These are phyloP conservation scores for Myxozyma vanderwaltii DNA, from an alignment of 805 yeast species.

Conservation along the genomic window DNA sequence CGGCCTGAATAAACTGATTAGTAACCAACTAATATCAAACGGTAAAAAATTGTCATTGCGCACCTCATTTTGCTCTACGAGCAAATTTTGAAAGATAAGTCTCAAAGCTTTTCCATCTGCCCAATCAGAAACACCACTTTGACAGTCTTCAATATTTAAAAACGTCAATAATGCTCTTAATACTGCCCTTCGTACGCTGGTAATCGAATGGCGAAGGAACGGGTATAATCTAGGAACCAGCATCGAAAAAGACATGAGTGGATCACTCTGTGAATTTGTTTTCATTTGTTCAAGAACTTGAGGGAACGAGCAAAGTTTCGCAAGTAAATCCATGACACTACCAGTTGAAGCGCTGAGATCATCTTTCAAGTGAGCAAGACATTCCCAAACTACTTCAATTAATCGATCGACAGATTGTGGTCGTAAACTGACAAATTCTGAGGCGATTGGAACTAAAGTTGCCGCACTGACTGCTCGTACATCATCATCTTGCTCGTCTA, in stretches of 20 bases:
- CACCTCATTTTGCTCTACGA: constrained; percentile 81
- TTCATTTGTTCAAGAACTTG: constrained; percentile 75
- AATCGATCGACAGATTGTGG: constrained; percentile 51
- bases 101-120: constrained; percentile 72
- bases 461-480: constrained; percentile 97
- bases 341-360: constrained; percentile 95
- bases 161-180: constrained; percentile 78
- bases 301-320: constrained; percentile 79
- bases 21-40: neutral
- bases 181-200: constrained; percentile 87
- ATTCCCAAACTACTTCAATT: constrained; percentile 82
- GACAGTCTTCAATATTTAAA: constrained; percentile 50
- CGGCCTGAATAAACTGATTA: constrained; percentile 3
- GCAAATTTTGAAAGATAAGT: constrained; percentile 78
- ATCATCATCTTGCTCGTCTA: constrained; percentile 79
- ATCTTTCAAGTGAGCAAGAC: constrained; percentile 79
- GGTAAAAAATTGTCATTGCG: neutral
- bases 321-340: constrained; percentile 89
- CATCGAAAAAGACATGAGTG: constrained; percentile 61
- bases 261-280: constrained; percentile 54
- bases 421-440: constrained; percentile 74
- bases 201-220: constrained; percentile 88
- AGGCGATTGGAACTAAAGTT: constrained; percentile 84
- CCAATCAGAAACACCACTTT: constrained; percentile 57
- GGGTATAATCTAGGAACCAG: constrained; percentile 92